Conservation (phyloP, 2,329 filamentous ascomycete species). For the Colletotrichum tropicicola region DNA sequence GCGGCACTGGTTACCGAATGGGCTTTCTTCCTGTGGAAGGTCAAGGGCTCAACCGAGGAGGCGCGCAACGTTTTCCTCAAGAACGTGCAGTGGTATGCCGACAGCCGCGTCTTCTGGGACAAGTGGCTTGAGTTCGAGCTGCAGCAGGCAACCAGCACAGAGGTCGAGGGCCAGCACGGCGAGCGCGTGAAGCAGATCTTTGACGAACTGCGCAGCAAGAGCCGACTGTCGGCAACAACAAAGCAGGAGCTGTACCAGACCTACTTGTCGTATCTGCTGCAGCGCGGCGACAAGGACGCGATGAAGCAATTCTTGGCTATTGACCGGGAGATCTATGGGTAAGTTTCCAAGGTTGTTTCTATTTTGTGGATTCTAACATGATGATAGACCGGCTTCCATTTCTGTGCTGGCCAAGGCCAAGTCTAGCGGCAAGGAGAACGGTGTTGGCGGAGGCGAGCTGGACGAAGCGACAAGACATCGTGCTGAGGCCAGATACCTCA, state of each 20-base stretch:
- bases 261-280: conserved; percentile 87
- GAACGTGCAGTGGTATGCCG: conserved; percentile 84
- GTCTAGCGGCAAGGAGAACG: conserved; percentile 55
- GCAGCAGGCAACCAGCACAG: conserved; percentile 76
- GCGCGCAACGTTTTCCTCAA: conserved; percentile 85
- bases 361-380: not conserved
- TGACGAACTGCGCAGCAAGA: conserved; percentile 77
- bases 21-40: conserved; percentile 87
- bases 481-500: conserved; percentile 60
- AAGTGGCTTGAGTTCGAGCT: conserved; percentile 91
- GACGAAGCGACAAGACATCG: conserved; percentile 60
- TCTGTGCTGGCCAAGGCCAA: conserved; percentile 49
- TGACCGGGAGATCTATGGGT: conserved; percentile 90
- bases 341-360: conserved; percentile 42
- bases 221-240: conserved; percentile 70
- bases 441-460: conserved; percentile 50
- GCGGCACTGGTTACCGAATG: conserved; percentile 89
- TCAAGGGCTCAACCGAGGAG: conserved; percentile 81
- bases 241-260: conserved; percentile 80
- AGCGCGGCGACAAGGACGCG: conserved; percentile 81
- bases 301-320: conserved; percentile 87
- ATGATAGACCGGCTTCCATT: conserved; percentile 55
- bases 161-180: conserved; percentile 71
- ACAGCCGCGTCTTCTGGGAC: conserved; percentile 89
- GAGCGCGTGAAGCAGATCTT: conserved; percentile 84